These are phyloP conservation scores for Cladosporium velox DNA, from an alignment of 2,329 filamentous ascomycete genomes.

Conservation along the genomic window DNA sequence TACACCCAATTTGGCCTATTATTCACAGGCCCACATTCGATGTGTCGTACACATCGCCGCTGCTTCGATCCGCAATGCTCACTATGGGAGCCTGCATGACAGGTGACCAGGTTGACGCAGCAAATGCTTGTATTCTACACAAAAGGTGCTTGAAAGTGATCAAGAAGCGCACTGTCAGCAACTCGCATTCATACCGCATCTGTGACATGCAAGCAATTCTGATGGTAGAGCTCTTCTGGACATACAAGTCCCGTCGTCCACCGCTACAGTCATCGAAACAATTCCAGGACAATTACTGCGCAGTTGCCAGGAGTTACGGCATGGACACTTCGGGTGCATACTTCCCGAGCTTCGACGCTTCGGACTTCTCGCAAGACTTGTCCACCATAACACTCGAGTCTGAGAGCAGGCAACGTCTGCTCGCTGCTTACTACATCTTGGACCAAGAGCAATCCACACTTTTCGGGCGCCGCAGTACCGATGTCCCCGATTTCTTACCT, in stretches of 20 bases:
- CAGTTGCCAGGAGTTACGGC: conserved; percentile 9
- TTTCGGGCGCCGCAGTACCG: conserved; percentile 28
- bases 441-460: conserved; percentile 42
- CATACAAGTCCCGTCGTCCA: conserved; percentile 45
- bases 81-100: conserved; percentile 47
- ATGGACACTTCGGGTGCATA: conserved; percentile 32
- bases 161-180: conserved; percentile 30
- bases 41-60: conserved; percentile 40
- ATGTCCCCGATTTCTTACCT: conserved; percentile 23
- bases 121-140: conserved; percentile 43
- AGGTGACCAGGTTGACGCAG: conserved; percentile 37
- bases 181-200: conserved; percentile 30
- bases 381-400: background rate
- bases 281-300: conserved; percentile 42
- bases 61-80: conserved; percentile 49
- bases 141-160: conserved; percentile 46
- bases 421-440: conserved; percentile 46
- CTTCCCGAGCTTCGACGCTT: conserved; percentile 26
- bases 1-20: conserved; percentile 49
- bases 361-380: background rate
- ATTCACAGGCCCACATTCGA: conserved; percentile 46
- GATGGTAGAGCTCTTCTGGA: conserved; percentile 46
- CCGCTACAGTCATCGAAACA: conserved; percentile 40
- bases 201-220: conserved; percentile 49
- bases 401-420: conserved; percentile 28